Evolutionary conservation across 768 basidiomycete species (phyloP).

Genomic region (Gloeopeniophorella convolvens): DNA sequence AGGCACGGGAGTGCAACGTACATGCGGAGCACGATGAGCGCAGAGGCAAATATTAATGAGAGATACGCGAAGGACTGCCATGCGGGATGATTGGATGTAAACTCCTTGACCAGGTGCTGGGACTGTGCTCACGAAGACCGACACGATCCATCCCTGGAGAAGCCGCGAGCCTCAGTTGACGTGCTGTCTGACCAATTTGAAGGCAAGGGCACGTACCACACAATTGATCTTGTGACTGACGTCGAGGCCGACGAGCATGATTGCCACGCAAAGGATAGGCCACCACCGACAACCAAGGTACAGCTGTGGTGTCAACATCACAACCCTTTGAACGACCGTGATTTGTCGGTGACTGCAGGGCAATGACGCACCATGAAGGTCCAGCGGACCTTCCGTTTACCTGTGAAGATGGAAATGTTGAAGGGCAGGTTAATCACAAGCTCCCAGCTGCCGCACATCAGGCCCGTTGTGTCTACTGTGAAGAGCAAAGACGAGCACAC

Average conservation of each 20-base stretch:
- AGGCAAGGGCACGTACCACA: background rate
- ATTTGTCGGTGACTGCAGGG: background rate
- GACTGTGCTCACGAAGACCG: constrained; percentile 10
- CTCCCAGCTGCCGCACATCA: constrained; percentile 8
- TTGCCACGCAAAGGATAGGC: background rate
- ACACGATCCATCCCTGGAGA: constrained; percentile 7
- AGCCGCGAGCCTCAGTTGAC: background rate
- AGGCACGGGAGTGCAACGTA: background rate
- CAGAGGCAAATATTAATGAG: constrained; percentile 10
- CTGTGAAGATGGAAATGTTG: constrained; percentile 4
- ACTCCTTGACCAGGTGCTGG: background rate
- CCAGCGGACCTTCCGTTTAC: constrained; percentile 11
- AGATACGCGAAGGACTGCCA: constrained; percentile 7
- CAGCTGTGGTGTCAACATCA: too few relatives aligned
- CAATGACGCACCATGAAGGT: constrained; percentile 5
- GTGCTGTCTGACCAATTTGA: background rate
- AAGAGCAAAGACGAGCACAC: background rate
- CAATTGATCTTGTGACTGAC: background rate
- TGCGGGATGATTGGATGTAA: background rate
- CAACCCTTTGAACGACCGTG: background rate
- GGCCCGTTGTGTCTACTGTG: too few relatives aligned
- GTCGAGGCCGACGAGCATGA: background rate
- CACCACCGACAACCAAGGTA: constrained; percentile 15
- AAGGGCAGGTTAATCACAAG: constrained; percentile 5
- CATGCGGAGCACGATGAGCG: constrained; percentile 14